Percentiles rank a stretch among this genome's conserved stretches.
phyloP scores from a whole-genome alignment of 768 basidiomycete species.

The Rhizopogon vinicolor region DNA sequence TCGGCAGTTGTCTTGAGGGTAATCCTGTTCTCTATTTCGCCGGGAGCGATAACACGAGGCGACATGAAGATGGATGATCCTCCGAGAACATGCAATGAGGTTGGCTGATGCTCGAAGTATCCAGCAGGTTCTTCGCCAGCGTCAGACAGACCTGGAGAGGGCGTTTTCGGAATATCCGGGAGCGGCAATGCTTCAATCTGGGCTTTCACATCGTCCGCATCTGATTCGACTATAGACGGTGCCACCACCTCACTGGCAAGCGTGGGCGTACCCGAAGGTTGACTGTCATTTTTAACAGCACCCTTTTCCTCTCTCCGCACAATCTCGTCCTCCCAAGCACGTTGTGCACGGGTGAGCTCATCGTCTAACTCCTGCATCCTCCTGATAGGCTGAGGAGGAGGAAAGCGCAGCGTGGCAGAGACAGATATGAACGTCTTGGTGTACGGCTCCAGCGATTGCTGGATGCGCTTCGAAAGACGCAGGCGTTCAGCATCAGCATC shows the following conservation, averaged over 20 bases:
- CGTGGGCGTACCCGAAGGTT: constrained; percentile 24
- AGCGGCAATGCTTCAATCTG: constrained; percentile 55
- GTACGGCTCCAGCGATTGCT: constrained; percentile 81
- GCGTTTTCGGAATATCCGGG: constrained; percentile 34
- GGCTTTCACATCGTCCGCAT: constrained; percentile 52
- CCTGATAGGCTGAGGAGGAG: constrained; percentile 83
- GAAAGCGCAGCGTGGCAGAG: constrained; percentile 88
- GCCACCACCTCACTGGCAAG: constrained; percentile 17
- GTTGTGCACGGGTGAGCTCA: constrained; percentile 61
- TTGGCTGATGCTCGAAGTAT: constrained; percentile 40
- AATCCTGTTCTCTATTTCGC: constrained; percentile 33
- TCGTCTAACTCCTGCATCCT: constrained; percentile 89
- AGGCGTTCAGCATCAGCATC: constrained; percentile 71
- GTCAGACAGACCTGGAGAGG: constrained; percentile 26
- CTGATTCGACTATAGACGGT: constrained; percentile 13
- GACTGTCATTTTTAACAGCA: constrained; percentile 9
- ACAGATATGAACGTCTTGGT: constrained; percentile 86
- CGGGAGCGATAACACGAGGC: constrained; percentile 25
- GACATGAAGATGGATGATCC: constrained; percentile 28
- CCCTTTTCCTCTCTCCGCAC: constrained; percentile 68
- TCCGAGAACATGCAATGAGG: constrained; percentile 20
- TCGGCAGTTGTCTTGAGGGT: constrained; percentile 60
- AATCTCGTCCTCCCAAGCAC: constrained; percentile 85
- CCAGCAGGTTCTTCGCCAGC: constrained; percentile 29
- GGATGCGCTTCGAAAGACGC: constrained; percentile 71